Evolutionary conservation across 176 grass and related monocot species (phyloP).

Genomic region (Oryza meridionalis): DNA sequence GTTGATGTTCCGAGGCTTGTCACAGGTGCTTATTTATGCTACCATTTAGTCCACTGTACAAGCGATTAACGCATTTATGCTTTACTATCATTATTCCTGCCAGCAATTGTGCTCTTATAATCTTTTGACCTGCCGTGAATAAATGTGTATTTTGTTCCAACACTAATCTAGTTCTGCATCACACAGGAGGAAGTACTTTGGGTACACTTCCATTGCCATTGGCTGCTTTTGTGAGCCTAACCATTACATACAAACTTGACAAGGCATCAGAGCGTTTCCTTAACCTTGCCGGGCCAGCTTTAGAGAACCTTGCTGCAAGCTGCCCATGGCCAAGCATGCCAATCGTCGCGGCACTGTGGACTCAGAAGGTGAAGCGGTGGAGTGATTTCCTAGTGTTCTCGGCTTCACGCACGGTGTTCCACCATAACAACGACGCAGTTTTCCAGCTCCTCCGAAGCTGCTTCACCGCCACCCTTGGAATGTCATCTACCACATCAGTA

Average conservation of each 20-base stretch:
- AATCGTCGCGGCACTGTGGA: conserved; percentile 91
- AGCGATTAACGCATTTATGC: neutral
- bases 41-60: conserved; percentile 19
- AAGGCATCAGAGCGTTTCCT: conserved; percentile 95
- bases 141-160: neutral
- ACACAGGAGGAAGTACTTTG: conserved; percentile 75
- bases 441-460: conserved; percentile 90
- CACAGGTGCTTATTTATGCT: conserved; percentile 67
- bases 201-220: conserved; percentile 88
- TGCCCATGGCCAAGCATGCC: conserved; percentile 99
- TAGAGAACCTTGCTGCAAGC: conserved; percentile 95
- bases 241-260: conserved; percentile 97
- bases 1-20: conserved; percentile 92
- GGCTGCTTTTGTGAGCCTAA: conserved; percentile 95
- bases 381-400: conserved; percentile 90
- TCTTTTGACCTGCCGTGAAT: neutral
- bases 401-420: conserved; percentile 92
- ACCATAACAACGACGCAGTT: conserved; percentile 88
- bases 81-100: conserved; percentile 7
- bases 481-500: conserved; percentile 55
- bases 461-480: conserved; percentile 69
- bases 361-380: conserved; percentile 97
- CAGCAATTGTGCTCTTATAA: neutral
- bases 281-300: conserved; percentile 89
- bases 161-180: conserved; percentile 45